Conservation (phyloP, 176 grass and related monocot species). For the Olyra latifolia region DNA sequence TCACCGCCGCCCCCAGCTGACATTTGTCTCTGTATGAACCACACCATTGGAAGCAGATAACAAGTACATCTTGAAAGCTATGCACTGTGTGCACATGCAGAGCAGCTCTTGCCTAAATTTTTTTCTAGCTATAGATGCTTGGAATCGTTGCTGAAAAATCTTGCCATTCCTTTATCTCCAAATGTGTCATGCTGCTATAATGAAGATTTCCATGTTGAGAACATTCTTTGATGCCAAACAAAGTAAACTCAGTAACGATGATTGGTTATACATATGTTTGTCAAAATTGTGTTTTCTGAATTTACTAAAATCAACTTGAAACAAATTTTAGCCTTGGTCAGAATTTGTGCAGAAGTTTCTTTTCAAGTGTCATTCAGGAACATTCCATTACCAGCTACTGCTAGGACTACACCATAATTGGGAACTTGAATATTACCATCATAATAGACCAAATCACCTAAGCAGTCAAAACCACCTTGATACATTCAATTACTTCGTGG, state of each 20-base stretch:
- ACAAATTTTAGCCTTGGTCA: not conserved
- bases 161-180: no score
- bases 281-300: slow-evolving; percentile 4
- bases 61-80: no score
- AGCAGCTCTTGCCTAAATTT: no score
- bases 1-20: no score
- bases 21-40: no score
- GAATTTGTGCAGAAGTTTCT: not conserved
- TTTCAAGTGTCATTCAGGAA: not conserved
- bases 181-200: no score
- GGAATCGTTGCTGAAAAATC: no score
- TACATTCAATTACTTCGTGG: not conserved
- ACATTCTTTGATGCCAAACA: no score
- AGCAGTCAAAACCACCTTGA: not conserved
- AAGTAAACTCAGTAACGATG: slow-evolving; percentile 25
- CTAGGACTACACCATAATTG: not conserved
- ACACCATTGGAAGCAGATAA: no score
- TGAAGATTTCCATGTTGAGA: no score
- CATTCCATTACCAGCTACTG: not conserved
- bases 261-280: slow-evolving; percentile 12
- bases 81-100: no score
- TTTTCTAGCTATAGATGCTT: no score
- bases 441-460: not conserved
- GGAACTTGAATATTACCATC: not conserved
- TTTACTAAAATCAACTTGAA: slow-evolving; percentile 7